Conservation (phyloP, 2,329 filamentous ascomycete species). For the Colletotrichum tofieldiae region DNA sequence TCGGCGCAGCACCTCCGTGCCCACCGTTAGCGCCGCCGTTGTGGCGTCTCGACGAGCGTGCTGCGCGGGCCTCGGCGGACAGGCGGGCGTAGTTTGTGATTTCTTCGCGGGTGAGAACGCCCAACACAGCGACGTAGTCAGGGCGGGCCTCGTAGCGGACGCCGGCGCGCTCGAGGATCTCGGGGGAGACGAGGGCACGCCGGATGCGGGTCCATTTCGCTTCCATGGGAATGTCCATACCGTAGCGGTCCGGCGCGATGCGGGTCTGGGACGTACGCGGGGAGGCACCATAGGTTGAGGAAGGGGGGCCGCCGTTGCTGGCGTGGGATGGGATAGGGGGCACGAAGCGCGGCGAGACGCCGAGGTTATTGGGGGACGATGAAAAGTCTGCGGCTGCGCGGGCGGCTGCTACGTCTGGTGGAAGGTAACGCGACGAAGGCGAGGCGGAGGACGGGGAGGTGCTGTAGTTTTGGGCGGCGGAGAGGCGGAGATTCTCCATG, state of each 20-base stretch:
- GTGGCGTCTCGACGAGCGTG: slow-evolving; percentile 49
- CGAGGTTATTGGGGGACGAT: slow-evolving; percentile 53
- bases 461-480: slow-evolving; percentile 55
- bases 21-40: slow-evolving; percentile 21
- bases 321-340: slow-evolving; percentile 52
- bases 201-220: slow-evolving; percentile 74
- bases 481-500: slow-evolving; percentile 60
- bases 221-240: slow-evolving; percentile 69
- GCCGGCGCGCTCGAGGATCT: slow-evolving; percentile 69
- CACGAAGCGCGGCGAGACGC: slow-evolving; percentile 58
- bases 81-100: slow-evolving; percentile 67
- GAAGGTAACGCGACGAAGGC: slow-evolving; percentile 52
- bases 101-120: slow-evolving; percentile 66
- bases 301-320: slow-evolving; percentile 37
- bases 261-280: slow-evolving; percentile 50
- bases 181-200: slow-evolving; percentile 70
- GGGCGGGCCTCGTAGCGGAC: slow-evolving; percentile 74
- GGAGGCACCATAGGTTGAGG: slow-evolving; percentile 38
- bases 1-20: slow-evolving; percentile 32
- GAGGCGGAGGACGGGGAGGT: slow-evolving; percentile 54
- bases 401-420: slow-evolving; percentile 52
- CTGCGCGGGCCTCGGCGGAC: slow-evolving; percentile 63
- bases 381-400: slow-evolving; percentile 51
- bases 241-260: slow-evolving; percentile 71
- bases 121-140: slow-evolving; percentile 73